Percentiles rank a stretch among this genome's conserved stretches.
These are phyloP conservation scores for Apiospora saccharicola DNA, from an alignment of 2,329 filamentous ascomycete genomes.

Conservation along the genomic window DNA sequence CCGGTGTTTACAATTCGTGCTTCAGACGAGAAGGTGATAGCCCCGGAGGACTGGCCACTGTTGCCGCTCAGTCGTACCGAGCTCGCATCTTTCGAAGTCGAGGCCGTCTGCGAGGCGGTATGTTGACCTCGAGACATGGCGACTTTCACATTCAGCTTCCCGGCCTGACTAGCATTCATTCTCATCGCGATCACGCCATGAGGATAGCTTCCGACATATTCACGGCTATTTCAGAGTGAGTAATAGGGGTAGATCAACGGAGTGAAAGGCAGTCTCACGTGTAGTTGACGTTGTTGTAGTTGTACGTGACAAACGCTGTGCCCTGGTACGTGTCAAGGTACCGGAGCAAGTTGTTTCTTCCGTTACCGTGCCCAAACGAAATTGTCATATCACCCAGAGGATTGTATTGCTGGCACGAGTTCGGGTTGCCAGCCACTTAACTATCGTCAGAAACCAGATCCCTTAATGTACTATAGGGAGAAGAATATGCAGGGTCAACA, in stretches of 20 bases:
- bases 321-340: conserved; percentile 48
- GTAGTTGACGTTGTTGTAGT: conserved; percentile 40
- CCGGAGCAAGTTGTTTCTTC: conserved; percentile 45
- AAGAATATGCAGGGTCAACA: not conserved
- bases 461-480: no score
- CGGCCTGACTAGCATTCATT: conserved; percentile 30
- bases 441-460: not conserved
- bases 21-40: conserved; percentile 35
- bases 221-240: conserved; percentile 38
- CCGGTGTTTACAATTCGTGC: conserved; percentile 32
- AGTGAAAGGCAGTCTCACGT: conserved; percentile 29
- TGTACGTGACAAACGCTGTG: conserved; percentile 47
- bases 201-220: conserved; percentile 51
- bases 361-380: conserved; percentile 45
- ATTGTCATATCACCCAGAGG: conserved; percentile 45
- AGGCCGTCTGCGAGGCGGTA: conserved; percentile 30
- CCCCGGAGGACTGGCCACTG: conserved; percentile 36
- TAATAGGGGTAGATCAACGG: rapidly evolving
- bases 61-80: conserved; percentile 34
- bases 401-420: conserved; percentile 48
- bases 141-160: conserved; percentile 35
- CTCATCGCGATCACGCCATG: conserved; percentile 48
- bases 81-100: conserved; percentile 34
- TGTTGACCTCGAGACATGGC: conserved; percentile 33
- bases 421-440: conserved; percentile 47